A percentile compares a stretch with the other conserved stretches of the same genome.
phyloP scores from a whole-genome alignment of 305 asterid genomes.

The Euphrasia arctica region DNA sequence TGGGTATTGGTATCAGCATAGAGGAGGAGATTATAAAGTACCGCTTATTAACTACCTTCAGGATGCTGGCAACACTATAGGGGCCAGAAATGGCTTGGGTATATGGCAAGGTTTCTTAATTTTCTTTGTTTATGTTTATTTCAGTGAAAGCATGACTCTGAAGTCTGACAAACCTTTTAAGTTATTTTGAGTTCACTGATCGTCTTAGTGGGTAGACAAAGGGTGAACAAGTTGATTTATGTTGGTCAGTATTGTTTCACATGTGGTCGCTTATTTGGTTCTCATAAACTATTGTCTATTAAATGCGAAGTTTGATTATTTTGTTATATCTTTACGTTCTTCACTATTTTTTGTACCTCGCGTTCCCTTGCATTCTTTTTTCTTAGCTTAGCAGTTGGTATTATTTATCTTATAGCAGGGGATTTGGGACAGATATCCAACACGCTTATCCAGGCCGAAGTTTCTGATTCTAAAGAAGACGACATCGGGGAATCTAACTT shows the following conservation, averaged over 20 bases:
- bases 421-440: slow-evolving; percentile 57
- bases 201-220: slow-evolving; percentile 1
- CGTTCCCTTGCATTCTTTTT: slow-evolving; percentile 6
- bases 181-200: slow-evolving; percentile 18
- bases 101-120: slow-evolving; percentile 57
- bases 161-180: not conserved
- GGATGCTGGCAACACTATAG: slow-evolving; percentile 48
- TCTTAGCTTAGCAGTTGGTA: slow-evolving; percentile 10
- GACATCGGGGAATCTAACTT: slow-evolving; percentile 29
- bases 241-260: not conserved
- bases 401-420: slow-evolving; percentile 44
- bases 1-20: slow-evolving; percentile 88
- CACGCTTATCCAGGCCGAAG: slow-evolving; percentile 51
- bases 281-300: not conserved
- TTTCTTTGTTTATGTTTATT: slow-evolving; percentile 1
- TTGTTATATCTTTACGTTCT: not conserved
- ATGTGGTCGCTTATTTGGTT: not conserved
- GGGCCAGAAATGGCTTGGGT: slow-evolving; percentile 44
- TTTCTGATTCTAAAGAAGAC: slow-evolving; percentile 38
- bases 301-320: not conserved
- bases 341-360: slow-evolving; percentile 16
- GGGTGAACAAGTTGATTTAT: slow-evolving; percentile 7
- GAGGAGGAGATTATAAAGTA: slow-evolving; percentile 84
- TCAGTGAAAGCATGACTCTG: slow-evolving; percentile 13
- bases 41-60: slow-evolving; percentile 52